Evolutionary conservation across 2,329 filamentous ascomycete genomes (phyloP).

Genomic region (Aspergillus flavus): DNA sequence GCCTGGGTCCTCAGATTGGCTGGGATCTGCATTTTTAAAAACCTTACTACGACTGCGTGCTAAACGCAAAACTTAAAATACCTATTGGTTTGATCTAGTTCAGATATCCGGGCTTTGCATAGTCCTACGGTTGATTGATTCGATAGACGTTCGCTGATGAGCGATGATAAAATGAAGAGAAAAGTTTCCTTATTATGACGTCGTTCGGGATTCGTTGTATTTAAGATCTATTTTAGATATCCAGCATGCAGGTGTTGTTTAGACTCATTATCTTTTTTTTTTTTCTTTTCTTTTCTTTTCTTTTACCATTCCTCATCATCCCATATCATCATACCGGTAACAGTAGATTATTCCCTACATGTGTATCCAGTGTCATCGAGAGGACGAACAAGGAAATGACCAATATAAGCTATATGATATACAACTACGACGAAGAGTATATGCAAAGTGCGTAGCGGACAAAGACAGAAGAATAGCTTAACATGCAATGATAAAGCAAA

Average conservation of each 20-base stretch:
- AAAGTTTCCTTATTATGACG: not conserved
- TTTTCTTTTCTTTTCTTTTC: not conserved
- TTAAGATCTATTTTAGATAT: not conserved
- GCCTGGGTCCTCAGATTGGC: constrained; percentile 82
- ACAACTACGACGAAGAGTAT: constrained; percentile 21
- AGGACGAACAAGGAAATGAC: not conserved
- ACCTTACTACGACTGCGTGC: not conserved
- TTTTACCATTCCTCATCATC: no score
- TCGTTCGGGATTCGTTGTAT: not conserved
- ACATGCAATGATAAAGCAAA: constrained; percentile 6
- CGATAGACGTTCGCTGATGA: not conserved
- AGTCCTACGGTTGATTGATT: not conserved
- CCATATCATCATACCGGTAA: not conserved
- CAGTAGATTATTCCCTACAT: not conserved
- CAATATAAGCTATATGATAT: constrained; percentile 13
- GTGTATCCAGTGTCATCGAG: not conserved
- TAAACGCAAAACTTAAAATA: not conserved
- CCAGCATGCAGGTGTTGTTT: constrained; percentile 1
- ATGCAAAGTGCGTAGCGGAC: constrained; percentile 15
- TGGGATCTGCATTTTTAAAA: constrained; percentile 63
- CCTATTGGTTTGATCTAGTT: not conserved
- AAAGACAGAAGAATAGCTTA: constrained; percentile 1
- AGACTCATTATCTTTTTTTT: not conserved
- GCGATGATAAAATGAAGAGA: not conserved
- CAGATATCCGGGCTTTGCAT: not conserved